Base-by-base conservation (phyloP, 2,329 filamentous ascomycete genomes). In the Eutypella sp. region DNA sequence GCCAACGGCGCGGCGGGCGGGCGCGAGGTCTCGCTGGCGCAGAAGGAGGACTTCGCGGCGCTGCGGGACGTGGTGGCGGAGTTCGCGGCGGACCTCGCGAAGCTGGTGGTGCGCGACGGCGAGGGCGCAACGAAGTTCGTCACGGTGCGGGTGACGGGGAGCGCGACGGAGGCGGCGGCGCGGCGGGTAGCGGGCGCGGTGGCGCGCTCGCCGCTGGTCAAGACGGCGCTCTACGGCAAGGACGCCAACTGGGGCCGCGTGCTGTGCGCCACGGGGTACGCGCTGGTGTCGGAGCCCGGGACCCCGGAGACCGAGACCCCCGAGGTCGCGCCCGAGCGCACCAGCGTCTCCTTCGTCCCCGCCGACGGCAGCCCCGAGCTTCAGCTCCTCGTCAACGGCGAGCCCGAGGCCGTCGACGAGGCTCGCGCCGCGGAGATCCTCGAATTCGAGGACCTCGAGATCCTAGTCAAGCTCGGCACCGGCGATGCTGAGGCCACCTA, bases 241-340 rank as follows among this genome's bases (percentile, higher is more conserved):
- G 93, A 99, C 64, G 93, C 93, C 16, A 99, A 99, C 74, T 99
- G 93, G 93, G 93, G 93, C 27, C 89, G 93, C 45, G 95, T 99
- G 51, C 78, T 97, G 23, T 97, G 93, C 66, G 92, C 93, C 1
- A 90, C 91, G 4, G 93, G 93, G 3, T 97, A 97, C 64, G 74
- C 81, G 13, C 69, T 82, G 40, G 74, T 84, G 50, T 78, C 76
- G 2, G 78, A 80, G 54, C 80, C 78, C 0, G 79, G 76, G 2
- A 66, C 73, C 56, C 68, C 73, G n/a, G 64, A 72, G 33, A 78
- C 75, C 47, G 80, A 84, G 1, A 81, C 85, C 1, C 71, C 75
- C 1, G 79, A 81, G 39, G 79, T 93, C 43, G 69, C 79, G 0
- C 85, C 61, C 1, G 78, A 84, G 52, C 78, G 78, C 61, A 92